Evolutionary conservation across 1,284 basidiomycete species (phyloP).

Genomic region (Trichosporon sp.): DNA sequence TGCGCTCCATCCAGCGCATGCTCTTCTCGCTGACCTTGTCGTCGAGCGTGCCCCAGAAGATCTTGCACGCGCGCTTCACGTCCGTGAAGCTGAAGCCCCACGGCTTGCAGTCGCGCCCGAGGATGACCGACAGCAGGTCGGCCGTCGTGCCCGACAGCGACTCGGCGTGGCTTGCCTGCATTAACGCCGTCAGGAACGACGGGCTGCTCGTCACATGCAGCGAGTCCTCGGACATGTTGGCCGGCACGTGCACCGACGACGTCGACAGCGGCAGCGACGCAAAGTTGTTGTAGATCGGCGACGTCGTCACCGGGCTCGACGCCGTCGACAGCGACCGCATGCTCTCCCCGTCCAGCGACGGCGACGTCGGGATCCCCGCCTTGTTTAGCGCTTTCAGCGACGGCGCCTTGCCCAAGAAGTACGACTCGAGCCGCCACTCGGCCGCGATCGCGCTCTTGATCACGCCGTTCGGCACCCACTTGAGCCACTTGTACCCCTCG

Average conservation of each 20-base stretch:
- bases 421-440: conserved; percentile 93
- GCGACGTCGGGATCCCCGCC: conserved; percentile 8
- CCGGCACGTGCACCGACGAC: background rate
- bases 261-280: background rate
- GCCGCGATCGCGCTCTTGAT: conserved; percentile 93
- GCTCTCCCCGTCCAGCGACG: conserved; percentile 12
- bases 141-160: conserved; percentile 83
- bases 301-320: background rate
- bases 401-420: conserved; percentile 93
- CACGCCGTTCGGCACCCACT: conserved; percentile 88
- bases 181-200: conserved; percentile 61
- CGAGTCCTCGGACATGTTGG: background rate
- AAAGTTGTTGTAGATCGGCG: conserved; percentile 2
- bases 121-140: conserved; percentile 76
- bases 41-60: conserved; percentile 92
- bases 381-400: conserved; percentile 47
- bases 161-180: conserved; percentile 91
- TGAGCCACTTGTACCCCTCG: conserved; percentile 93
- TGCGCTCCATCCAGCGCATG: conserved; percentile 82
- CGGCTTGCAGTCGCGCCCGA: conserved; percentile 65
- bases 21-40: conserved; percentile 86
- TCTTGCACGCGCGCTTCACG: conserved; percentile 70
- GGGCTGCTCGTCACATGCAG: conserved; percentile 20
- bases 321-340: background rate
- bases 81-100: conserved; percentile 55